Percentiles rank a stretch among this genome's conserved stretches.
Conservation (phyloP, 345 rosid genomes). For the Camelina neglecta region DNA sequence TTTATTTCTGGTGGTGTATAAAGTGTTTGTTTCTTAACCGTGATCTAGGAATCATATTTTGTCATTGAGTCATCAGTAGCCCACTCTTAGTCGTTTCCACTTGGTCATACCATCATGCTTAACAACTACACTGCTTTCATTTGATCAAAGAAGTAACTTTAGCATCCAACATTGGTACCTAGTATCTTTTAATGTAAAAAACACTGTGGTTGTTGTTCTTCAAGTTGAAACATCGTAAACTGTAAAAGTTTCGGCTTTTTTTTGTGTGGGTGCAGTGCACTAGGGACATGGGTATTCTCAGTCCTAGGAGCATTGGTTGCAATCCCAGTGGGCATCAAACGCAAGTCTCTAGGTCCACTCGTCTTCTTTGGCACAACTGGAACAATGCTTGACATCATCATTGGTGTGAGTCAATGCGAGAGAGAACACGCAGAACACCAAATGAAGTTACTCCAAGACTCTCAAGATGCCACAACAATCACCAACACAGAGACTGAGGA, state of each 20-base stretch:
- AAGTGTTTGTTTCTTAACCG: not conserved
- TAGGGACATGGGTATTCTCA: slow-evolving; percentile 97
- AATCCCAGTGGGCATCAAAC: slow-evolving; percentile 89
- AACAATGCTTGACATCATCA: slow-evolving; percentile 91
- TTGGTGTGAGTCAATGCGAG: slow-evolving; percentile 87
- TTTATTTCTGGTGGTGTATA: not conserved
- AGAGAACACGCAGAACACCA: slow-evolving; percentile 98
- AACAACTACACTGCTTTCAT: not conserved
- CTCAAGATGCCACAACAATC: slow-evolving; percentile 46
- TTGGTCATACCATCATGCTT: slow-evolving; percentile 9
- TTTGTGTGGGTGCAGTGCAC: slow-evolving; percentile 55
- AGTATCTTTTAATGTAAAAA: not conserved
- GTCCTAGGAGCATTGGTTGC: slow-evolving; percentile 85
- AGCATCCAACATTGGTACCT: not conserved
- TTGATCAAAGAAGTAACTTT: not conserved
- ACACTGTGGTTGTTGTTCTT: slow-evolving; percentile 8
- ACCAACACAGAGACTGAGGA: slow-evolving; percentile 32
- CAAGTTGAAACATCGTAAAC: slow-evolving; percentile 7
- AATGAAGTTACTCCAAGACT: slow-evolving; percentile 72
- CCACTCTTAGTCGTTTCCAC: not conserved
- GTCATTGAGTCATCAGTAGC: not conserved
- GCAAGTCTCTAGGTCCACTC: slow-evolving; percentile 85
- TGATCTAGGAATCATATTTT: not conserved
- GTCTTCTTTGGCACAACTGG: slow-evolving; percentile 98
- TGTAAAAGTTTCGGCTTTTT: not conserved